Evolutionary conservation across 2,329 filamentous ascomycete genomes (phyloP).

Genomic region (Phoma sp.): DNA sequence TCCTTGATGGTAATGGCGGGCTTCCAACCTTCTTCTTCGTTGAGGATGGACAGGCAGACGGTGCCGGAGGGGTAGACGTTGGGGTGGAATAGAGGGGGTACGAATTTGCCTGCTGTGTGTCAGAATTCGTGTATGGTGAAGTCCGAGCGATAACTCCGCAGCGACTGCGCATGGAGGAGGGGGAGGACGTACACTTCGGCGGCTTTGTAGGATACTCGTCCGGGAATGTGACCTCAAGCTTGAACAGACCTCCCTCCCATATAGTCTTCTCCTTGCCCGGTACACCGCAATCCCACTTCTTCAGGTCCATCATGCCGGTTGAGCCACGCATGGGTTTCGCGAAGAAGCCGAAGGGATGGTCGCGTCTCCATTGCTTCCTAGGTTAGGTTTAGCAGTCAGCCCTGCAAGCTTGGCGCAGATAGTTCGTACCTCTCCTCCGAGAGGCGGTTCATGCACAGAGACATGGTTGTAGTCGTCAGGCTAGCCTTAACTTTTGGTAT

Average conservation of each 20-base stretch:
- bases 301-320: conserved; percentile 85
- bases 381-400: conserved; percentile 26
- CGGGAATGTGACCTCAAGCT: conserved; percentile 89
- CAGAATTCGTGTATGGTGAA: neutral
- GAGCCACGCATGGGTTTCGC: conserved; percentile 83
- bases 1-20: conserved; percentile 98
- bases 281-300: conserved; percentile 95
- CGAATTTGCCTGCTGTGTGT: conserved; percentile 83
- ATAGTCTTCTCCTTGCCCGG: conserved; percentile 96
- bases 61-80: conserved; percentile 99
- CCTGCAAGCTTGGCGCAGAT: neutral
- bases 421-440: conserved; percentile 52
- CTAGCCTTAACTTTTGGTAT: neutral
- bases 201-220: conserved; percentile 99
- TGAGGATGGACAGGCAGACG: conserved; percentile 94
- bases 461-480: conserved; percentile 63
- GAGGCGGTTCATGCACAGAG: conserved; percentile 81
- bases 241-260: conserved; percentile 98
- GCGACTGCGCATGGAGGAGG: neutral
- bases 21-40: conserved; percentile 98
- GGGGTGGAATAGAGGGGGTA: conserved; percentile 93
- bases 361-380: conserved; percentile 95
- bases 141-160: neutral
- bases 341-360: conserved; percentile 98
- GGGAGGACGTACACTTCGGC: conserved; percentile 81